phyloP scores from a whole-genome alignment of 225 moss, liverwort and hornwort species.

The Straminergon stramineum region DNA sequence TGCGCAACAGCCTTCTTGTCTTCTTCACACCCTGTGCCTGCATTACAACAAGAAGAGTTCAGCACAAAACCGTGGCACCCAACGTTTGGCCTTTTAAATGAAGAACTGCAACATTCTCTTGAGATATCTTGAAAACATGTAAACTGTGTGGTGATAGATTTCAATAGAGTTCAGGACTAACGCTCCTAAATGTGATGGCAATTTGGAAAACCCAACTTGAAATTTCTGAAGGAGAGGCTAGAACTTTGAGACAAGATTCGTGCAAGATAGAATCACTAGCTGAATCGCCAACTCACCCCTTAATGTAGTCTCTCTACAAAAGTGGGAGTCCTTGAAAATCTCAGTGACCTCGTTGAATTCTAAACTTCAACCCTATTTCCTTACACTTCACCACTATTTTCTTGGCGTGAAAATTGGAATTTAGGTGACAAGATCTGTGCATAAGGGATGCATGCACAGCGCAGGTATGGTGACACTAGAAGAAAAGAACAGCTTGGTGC shows the following conservation, averaged over 20 bases:
- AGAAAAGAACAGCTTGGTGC: not conserved
- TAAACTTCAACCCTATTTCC: not conserved
- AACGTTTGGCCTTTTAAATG: not conserved
- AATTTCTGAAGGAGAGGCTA: not conserved
- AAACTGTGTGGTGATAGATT: not conserved
- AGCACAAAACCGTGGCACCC: not conserved
- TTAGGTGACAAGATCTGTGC: not conserved
- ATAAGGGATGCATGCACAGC: not conserved
- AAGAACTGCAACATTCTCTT: not conserved
- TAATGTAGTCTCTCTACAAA: not conserved
- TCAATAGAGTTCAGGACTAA: not conserved
- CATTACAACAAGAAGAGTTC: not conserved
- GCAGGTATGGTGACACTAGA: not conserved
- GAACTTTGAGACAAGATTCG: not conserved
- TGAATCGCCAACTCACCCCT: not conserved
- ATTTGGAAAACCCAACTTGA: not conserved
- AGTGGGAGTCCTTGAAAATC: not conserved
- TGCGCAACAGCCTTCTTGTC: conserved; percentile 16
- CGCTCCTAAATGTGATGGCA: not conserved
- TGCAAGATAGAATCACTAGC: not conserved
- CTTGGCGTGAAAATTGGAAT: not conserved
- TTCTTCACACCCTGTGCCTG: conserved; percentile 5
- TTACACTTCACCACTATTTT: not conserved
- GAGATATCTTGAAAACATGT: not conserved
- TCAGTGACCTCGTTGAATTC: not conserved